A percentile compares a stretch with the other conserved stretches of the same genome.
Conservation (phyloP, 179 eudicot genomes). For the Heliamphora pulchella region DNA sequence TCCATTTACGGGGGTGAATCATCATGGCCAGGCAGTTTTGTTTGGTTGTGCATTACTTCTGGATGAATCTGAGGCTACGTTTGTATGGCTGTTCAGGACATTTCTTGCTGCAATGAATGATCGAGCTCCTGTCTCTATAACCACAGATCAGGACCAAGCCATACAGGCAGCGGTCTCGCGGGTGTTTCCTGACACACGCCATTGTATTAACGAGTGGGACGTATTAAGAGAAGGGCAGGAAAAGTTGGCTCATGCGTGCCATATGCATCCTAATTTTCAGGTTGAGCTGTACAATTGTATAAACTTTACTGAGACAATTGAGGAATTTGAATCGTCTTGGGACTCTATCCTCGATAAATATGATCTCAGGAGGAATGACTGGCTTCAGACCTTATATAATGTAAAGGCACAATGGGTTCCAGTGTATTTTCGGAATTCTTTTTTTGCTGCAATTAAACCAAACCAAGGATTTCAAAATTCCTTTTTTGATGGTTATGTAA, state of each 20-base stretch:
- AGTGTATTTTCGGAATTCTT: slow-evolving; percentile 70
- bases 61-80: slow-evolving; percentile 87
- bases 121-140: slow-evolving; percentile 54
- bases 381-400: slow-evolving; percentile 68
- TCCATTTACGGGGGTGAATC: slow-evolving; percentile 79
- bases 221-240: slow-evolving; percentile 74
- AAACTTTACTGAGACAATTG: slow-evolving; percentile 66
- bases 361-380: slow-evolving; percentile 60
- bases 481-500: slow-evolving; percentile 71
- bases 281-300: slow-evolving; percentile 70
- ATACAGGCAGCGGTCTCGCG: slow-evolving; percentile 53
- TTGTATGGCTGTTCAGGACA: slow-evolving; percentile 72
- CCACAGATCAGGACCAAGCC: slow-evolving; percentile 58
- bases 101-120: slow-evolving; percentile 82
- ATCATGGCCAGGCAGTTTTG: slow-evolving; percentile 70
- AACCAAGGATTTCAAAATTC: slow-evolving; percentile 50
- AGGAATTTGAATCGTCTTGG: slow-evolving; percentile 86
- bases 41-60: slow-evolving; percentile 77
- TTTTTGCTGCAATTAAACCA: slow-evolving; percentile 59
- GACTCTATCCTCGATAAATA: slow-evolving; percentile 53
- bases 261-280: slow-evolving; percentile 60
- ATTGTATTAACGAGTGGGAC: slow-evolving; percentile 73
- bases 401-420: slow-evolving; percentile 71
- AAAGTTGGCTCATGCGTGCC: slow-evolving; percentile 54
- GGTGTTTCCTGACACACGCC: slow-evolving; percentile 63